phyloP scores from a whole-genome alignment of 805 yeast species.

The Cyberlindnera mrakii region DNA sequence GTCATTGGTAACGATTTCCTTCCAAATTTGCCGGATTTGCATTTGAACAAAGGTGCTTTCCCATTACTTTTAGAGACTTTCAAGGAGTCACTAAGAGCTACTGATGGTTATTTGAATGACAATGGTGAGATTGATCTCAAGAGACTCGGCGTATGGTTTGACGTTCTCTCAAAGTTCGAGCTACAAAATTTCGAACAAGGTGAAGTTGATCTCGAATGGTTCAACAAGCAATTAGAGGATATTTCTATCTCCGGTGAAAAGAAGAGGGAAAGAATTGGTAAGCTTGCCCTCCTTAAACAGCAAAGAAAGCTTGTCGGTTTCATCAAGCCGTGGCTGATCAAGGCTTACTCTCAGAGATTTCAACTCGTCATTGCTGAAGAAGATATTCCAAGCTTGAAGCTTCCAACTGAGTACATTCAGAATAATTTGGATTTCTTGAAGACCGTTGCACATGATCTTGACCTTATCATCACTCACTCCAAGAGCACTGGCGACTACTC shows the following conservation, averaged over 20 bases:
- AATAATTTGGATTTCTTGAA: slow-evolving; percentile 55
- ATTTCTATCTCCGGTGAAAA: slow-evolving; percentile 68
- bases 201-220: slow-evolving; percentile 86
- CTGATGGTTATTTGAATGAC: slow-evolving; percentile 82
- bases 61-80: slow-evolving; percentile 87
- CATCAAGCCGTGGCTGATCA: slow-evolving; percentile 42
- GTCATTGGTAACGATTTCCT: slow-evolving; percentile 97
- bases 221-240: slow-evolving; percentile 76
- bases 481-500: slow-evolving; percentile 48
- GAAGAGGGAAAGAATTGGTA: slow-evolving; percentile 61
- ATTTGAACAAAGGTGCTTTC: slow-evolving; percentile 92
- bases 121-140: slow-evolving; percentile 73
- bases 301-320: slow-evolving; percentile 69
- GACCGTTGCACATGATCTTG: slow-evolving; percentile 59
- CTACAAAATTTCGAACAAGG: slow-evolving; percentile 78
- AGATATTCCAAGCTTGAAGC: slow-evolving; percentile 36
- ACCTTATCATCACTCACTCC: slow-evolving; percentile 61
- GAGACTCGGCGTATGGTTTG: slow-evolving; percentile 71
- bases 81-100: slow-evolving; percentile 64
- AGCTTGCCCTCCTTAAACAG: slow-evolving; percentile 56
- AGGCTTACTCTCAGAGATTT: slow-evolving; percentile 26
- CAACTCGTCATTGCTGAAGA: slow-evolving; percentile 24
- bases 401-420: slow-evolving; percentile 36
- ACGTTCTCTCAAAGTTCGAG: slow-evolving; percentile 73
- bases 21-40: slow-evolving; percentile 92